Evolutionary conservation across 108 stramenopile genomes (phyloP).

Genomic region (Cylindrotheca closterium): DNA sequence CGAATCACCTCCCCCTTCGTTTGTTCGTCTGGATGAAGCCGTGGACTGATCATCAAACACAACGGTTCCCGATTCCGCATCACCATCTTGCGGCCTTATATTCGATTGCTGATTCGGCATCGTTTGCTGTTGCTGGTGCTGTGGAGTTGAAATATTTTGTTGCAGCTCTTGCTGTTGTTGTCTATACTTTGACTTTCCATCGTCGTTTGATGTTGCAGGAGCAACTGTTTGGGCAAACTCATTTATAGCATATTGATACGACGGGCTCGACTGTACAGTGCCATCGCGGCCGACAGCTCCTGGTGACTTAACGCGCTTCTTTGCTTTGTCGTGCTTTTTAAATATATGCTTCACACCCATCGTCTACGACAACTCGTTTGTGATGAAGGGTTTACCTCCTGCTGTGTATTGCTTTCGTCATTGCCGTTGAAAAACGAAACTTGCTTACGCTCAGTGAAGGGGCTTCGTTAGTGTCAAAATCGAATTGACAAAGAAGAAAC

Average conservation of each 20-base stretch:
- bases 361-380: background rate
- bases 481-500: too few species aligned
- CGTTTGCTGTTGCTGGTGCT: conserved; percentile 5
- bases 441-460: too few species aligned
- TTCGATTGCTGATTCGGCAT: background rate
- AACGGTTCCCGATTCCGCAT: background rate
- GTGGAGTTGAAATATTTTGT: too few species aligned
- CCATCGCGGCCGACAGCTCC: background rate
- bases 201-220: conserved; percentile 23
- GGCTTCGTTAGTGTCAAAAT: too few species aligned
- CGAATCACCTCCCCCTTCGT: background rate
- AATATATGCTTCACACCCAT: background rate
- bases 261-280: conserved; percentile 1
- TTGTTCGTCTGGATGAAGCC: background rate
- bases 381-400: background rate
- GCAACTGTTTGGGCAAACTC: conserved; percentile 55
- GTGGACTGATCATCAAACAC: background rate
- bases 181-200: conserved; percentile 6
- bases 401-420: too few species aligned
- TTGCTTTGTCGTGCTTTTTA: background rate
- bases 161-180: background rate
- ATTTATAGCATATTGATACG: conserved; percentile 56
- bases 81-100: too few species aligned
- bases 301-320: conserved; percentile 12
- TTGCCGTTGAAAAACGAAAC: too few species aligned